Evolutionary conservation across 2,329 filamentous ascomycete genomes (phyloP), one percentile per base, ranked within the genome.

Genomic region (Myrmaecium sp.): DNA sequence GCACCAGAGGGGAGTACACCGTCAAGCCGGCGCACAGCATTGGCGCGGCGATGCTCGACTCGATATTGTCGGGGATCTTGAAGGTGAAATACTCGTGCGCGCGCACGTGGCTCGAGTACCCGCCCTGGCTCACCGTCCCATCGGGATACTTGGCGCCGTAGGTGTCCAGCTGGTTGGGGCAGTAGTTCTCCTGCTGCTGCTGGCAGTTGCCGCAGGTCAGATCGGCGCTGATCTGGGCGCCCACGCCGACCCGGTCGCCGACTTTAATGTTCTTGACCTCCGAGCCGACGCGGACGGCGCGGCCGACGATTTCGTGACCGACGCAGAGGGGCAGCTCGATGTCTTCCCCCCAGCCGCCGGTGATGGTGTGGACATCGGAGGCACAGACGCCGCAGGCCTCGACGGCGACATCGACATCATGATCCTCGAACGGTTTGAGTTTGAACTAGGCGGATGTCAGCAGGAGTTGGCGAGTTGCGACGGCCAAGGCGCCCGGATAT

Each of bases 1-100:
- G 67, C 36, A 79, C 73, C 9, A 92, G 62, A 1, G 82, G 81
- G 33, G 69, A 76, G 57, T 73, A 91, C 32, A 72, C 71, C 3
- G 82, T 91, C 37, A 91, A 62, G 35, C 82, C 82, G 21, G 79
- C 82, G 52, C 82, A 91, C 38, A 89, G 64, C 76, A 84, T 82
- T 6, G 77, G 78, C 2, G 79, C 81, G 1, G 74, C 78, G 26
- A 73, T 53, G 14, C 48, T 47, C 31, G 50, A 58, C 35, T 60
- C 49, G 23, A 91, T 64, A 27, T 61, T 68, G 17, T 83, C 78
- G 18, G 81, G 82, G 36, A 91, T 84, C 43, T 76, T 75, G 53
- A 71, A 70, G 11, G 62, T 62, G 43, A 67, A 84, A 58, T 83
- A 77, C 53, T 84, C 75, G 52, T 86, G 77, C 1, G 73, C 69